Base-by-base conservation (phyloP, 768 basidiomycete species). In the Lactarius sanguifluus region DNA sequence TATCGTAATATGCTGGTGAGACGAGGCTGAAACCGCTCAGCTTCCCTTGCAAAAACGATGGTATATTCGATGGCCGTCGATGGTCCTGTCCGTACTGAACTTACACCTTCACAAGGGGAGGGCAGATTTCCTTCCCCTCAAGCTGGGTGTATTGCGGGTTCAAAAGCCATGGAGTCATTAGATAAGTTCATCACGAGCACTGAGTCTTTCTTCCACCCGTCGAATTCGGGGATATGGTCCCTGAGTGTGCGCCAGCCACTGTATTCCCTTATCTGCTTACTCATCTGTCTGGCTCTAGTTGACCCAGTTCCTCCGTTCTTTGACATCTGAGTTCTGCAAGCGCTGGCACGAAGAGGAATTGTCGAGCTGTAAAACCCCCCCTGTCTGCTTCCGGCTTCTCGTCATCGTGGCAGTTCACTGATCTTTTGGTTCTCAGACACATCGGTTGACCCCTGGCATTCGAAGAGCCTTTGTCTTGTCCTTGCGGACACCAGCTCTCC, bases 171-270 rank as follows among this genome's bases (percentile, higher is more conserved):
- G 66, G 93, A 96, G 71, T 88, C 92, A 16, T 79, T 98, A 32
- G 91, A 92, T 71, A 88, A 88, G 70, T 78, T 98, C 50, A 86
- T 98, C 67, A 96, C 92, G 16, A 95, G 92, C 71, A 92, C 91
- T 7, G 96, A 98, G 73, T 87, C 90, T 0, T 96, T 91, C 80
- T 98, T 98, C 78, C 96, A 98, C 75, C 96, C 96, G 1, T 92
- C 92, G 4, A 97, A 97, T 74, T 87, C 88, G 36, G 96, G 96
- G 4, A 79, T 82, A 36, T 97, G 94, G 92, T 90, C 92, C 5
- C 74, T 83, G 62, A 74, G 79, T 66, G 87, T 90, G 70, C 66
- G 82, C 74, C 40, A 28, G 50, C 30, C 65, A 34, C 47, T 47
- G 28, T 45, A 45, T 57, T 41, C n/a, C 52, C 57, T 34, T 23